Evolutionary conservation across 345 rosid genomes (phyloP), one percentile per base, ranked within the genome.

Genomic region (Luvunga scandens): DNA sequence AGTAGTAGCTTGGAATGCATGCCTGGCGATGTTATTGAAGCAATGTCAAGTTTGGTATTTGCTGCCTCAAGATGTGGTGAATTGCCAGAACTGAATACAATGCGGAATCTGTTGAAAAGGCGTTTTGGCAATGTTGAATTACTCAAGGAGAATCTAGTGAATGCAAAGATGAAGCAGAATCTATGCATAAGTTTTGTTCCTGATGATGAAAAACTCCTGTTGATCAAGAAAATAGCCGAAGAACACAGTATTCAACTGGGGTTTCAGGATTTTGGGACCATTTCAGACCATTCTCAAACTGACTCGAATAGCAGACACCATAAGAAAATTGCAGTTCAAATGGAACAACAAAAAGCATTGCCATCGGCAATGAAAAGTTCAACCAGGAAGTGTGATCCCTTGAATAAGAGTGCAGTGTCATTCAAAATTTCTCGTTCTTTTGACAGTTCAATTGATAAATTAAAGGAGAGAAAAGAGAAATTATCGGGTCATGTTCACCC

Each of bases 21-120:
- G 67, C 81, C 86, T 0, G 48, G 78, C 33, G 85, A 76, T 72
- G 76, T 73, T 12, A 61, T 65, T 61, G 82, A 84, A 80, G 84
- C 86, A 57, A 70, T 84, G 50, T 82, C 86, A 8, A 85, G 83
- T n/a, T 2, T 88, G 10, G 64, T 84, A 45, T 86, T 78, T 78
- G 85, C 84, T 21, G 85, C 89, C 38, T 80, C 88, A 56, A 88
- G 87, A 80, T 84, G 86, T 22, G 91, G 88, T 22, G 87, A 85
- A 75, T 50, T 86, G 38, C 71, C 61, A 18, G 88, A 82, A 73
- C 82, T 86, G 19, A 81, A 81, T 3, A 2, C 31, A 34, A 22
- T 84, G 18, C 75, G 82, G 69, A 66, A 61, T 56, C 71, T 84
- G 80, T 80, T 86, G 45, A 63, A 50, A 30, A 31, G 77, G 57